phyloP scores from a whole-genome alignment of 2,329 filamentous ascomycete species.

The Fusarium papillatum region DNA sequence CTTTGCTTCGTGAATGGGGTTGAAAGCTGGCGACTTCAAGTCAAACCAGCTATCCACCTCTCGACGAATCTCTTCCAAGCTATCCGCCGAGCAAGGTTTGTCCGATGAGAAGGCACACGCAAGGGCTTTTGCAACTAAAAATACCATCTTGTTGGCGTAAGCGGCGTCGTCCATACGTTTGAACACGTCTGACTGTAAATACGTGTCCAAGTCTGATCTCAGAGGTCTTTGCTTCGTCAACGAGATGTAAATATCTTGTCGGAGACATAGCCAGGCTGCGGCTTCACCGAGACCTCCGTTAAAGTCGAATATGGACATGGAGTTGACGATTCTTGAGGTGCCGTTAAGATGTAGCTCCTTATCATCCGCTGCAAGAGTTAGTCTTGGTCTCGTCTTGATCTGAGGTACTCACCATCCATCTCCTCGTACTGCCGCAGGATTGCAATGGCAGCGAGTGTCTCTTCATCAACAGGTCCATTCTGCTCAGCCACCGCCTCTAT shows the following conservation, averaged over 20 bases:
- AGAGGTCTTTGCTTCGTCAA: conserved; percentile 29
- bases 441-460: background rate
- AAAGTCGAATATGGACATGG: conserved; percentile 35
- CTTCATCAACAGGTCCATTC: background rate
- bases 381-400: background rate
- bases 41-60: background rate
- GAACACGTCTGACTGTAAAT: conserved; percentile 31
- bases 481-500: background rate
- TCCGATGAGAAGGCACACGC: background rate
- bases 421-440: background rate
- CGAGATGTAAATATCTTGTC: conserved; percentile 34
- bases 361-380: conserved; percentile 23
- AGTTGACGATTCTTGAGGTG: conserved; percentile 34
- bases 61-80: background rate
- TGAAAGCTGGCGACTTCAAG: background rate
- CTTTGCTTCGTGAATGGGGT: background rate
- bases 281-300: conserved; percentile 34
- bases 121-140: background rate
- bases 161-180: conserved; percentile 23
- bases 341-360: conserved; percentile 32
- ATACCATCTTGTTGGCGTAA: background rate
- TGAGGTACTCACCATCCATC: background rate
- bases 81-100: background rate
- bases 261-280: conserved; percentile 31
- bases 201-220: conserved; percentile 26